Percentiles rank a stretch among this genome's conserved stretches.
Evolutionary conservation across 768 basidiomycete species (phyloP).

Genomic region (Mycena vitilis): DNA sequence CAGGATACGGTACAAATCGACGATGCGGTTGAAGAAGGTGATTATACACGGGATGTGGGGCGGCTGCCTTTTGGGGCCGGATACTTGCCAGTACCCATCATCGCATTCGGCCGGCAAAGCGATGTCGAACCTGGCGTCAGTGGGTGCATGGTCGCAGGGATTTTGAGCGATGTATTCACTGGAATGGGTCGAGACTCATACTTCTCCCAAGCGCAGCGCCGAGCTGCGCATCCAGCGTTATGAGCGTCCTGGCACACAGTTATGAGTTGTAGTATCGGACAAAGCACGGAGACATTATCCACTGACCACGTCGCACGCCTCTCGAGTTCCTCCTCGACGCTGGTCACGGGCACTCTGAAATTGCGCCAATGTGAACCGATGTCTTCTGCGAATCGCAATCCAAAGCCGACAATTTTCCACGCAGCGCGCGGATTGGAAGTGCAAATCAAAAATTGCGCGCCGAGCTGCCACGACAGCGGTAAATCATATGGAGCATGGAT

Average conservation of each 20-base stretch:
- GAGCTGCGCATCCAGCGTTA: conserved; percentile 4
- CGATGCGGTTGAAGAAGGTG: conserved; percentile 10
- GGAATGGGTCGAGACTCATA: not conserved
- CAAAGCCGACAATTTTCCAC: conserved; percentile 12
- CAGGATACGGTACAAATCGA: conserved; percentile 5
- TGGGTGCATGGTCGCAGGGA: not conserved
- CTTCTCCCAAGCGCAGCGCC: not conserved
- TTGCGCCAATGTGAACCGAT: conserved; percentile 11
- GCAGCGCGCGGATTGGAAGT: not conserved
- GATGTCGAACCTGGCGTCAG: conserved; percentile 7
- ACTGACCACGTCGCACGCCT: conserved; percentile 17
- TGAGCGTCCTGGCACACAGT: not conserved
- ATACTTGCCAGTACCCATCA: conserved; percentile 3
- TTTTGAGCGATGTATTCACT: not conserved
- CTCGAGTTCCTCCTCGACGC: conserved; percentile 4
- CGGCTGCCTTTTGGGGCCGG: not conserved
- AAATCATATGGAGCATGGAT: not conserved
- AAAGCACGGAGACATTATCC: too few relatives aligned
- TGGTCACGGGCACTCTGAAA: not conserved
- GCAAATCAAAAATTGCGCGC: conserved; percentile 1
- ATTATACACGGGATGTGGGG: not conserved
- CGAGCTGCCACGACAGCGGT: not conserved
- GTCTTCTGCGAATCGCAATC: conserved; percentile 5
- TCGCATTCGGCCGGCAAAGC: conserved; percentile 2
- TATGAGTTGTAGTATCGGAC: not conserved